Conservation (phyloP, 441 rosid species). For the Omphalea diandra region DNA sequence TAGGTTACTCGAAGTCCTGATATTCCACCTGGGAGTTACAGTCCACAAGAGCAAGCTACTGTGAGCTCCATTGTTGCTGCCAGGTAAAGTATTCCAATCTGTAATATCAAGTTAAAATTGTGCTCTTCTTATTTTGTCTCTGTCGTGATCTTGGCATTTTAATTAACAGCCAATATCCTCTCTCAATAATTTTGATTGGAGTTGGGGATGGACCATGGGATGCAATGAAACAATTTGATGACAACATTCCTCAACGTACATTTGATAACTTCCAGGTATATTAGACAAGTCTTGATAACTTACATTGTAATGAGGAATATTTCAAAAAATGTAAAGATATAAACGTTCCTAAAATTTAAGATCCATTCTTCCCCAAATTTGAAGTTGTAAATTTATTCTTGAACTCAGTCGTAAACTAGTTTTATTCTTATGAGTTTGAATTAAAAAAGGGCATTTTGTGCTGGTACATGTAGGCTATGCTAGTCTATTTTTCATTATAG, state of each 20-base stretch:
- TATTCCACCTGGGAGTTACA: conserved; percentile 51
- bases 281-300: background rate
- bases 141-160: conserved; percentile 23
- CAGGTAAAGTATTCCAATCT: conserved; percentile 48
- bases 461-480: background rate
- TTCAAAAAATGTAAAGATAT: background rate
- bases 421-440: background rate
- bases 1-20: conserved; percentile 75
- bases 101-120: conserved; percentile 10
- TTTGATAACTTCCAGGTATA: conserved; percentile 95
- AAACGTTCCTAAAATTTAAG: too few species aligned
- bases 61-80: conserved; percentile 78
- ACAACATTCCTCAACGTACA: conserved; percentile 77
- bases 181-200: conserved; percentile 87
- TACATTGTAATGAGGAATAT: background rate
- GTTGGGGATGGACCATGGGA: conserved; percentile 99
- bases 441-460: background rate
- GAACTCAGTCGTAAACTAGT: background rate
- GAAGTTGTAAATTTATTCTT: background rate
- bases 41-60: conserved; percentile 89
- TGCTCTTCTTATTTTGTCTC: conserved; percentile 13
- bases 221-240: conserved; percentile 83
- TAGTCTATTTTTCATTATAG: background rate
- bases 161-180: conserved; percentile 61
- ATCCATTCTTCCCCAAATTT: background rate